Percentiles rank a stretch among this genome's conserved stretches.
These are phyloP conservation scores for Mortierella sp. DNA, from an alignment of 371 early-diverging fungal genomes.

Conservation along the genomic window DNA sequence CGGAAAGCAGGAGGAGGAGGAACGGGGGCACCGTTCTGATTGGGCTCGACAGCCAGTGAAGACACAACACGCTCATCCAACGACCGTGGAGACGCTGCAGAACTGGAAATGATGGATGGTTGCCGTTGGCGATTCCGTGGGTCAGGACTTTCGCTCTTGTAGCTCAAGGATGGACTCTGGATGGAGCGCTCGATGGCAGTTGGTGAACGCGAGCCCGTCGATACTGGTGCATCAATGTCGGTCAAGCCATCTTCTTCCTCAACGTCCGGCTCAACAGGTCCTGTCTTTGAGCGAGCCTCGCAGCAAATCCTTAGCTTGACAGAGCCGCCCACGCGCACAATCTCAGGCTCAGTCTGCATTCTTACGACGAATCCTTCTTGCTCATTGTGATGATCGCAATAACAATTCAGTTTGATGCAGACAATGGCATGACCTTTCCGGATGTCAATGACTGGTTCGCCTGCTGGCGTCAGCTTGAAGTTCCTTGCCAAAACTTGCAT, in stretches of 20 bases:
- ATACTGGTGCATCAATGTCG: conserved; percentile 52
- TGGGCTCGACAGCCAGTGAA: conserved; percentile 19
- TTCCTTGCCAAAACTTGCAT: conserved; percentile 53
- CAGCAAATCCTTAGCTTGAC: conserved; percentile 52
- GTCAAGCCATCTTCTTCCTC: conserved; percentile 54
- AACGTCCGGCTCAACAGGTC: conserved; percentile 28
- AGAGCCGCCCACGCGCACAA: conserved; percentile 43
- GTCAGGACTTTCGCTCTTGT: conserved; percentile 37
- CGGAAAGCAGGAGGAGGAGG: conserved; percentile 34
- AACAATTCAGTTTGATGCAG: conserved; percentile 53
- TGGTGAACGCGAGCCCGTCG: conserved; percentile 46
- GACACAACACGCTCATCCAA: conserved; percentile 37
- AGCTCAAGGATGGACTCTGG: conserved; percentile 50
- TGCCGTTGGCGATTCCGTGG: conserved; percentile 23
- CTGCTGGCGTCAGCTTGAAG: conserved; percentile 44
- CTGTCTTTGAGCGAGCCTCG: conserved; percentile 48
- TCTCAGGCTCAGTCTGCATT: conserved; percentile 34
- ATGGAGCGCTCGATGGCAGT: conserved; percentile 16
- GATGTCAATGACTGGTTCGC: conserved; percentile 50
- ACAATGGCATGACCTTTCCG: conserved; percentile 51
- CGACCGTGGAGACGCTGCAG: conserved; percentile 42
- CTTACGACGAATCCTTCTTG: conserved; percentile 50
- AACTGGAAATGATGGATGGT: conserved; percentile 36
- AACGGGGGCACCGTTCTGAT: neutral
- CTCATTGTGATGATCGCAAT: conserved; percentile 52